These are phyloP conservation scores for Salvia sclarea DNA, from an alignment of 305 asterid species.

Conservation along the genomic window DNA sequence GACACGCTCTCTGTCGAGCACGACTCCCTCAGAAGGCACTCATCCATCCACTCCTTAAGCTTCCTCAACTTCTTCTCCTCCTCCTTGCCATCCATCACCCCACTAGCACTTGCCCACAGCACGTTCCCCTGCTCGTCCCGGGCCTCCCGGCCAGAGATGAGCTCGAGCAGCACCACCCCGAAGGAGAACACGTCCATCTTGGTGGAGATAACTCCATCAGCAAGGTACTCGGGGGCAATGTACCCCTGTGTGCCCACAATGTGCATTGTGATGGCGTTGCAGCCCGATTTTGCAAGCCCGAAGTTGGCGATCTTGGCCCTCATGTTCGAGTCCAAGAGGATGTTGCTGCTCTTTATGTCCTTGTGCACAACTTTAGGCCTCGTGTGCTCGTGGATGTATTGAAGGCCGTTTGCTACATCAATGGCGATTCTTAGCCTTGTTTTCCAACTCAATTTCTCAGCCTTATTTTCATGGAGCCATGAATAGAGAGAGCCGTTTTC, in stretches of 20 bases:
- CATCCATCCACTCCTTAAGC: conserved; percentile 73
- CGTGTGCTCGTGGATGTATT: conserved; percentile 94
- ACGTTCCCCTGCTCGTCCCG: conserved; percentile 55
- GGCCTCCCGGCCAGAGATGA: conserved; percentile 67
- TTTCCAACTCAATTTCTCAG: conserved; percentile 65
- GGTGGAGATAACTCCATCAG: conserved; percentile 77
- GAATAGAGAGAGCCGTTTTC: conserved; percentile 80
- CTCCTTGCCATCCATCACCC: conserved; percentile 52
- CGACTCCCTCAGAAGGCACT: conserved; percentile 45
- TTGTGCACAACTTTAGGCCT: conserved; percentile 89
- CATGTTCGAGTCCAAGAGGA: conserved; percentile 78
- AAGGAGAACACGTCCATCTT: conserved; percentile 84
- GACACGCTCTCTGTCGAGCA: conserved; percentile 55
- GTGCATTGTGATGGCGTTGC: conserved; percentile 95
- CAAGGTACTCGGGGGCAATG: conserved; percentile 76
- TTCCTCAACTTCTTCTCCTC: conserved; percentile 51
- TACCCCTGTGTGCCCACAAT: conserved; percentile 94
- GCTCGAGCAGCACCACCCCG: conserved; percentile 90
- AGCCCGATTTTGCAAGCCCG: conserved; percentile 80
- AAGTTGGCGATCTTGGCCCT: conserved; percentile 91
- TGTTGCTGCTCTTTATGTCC: conserved; percentile 90
- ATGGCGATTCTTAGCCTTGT: conserved; percentile 65
- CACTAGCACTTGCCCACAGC: conserved; percentile 53
- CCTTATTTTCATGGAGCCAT: conserved; percentile 60
- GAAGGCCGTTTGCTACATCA: conserved; percentile 89